Percentiles rank a stretch among this genome's conserved stretches.
Evolutionary conservation across 2,329 filamentous ascomycete genomes (phyloP).

Genomic region (Zopfia rhizophila): DNA sequence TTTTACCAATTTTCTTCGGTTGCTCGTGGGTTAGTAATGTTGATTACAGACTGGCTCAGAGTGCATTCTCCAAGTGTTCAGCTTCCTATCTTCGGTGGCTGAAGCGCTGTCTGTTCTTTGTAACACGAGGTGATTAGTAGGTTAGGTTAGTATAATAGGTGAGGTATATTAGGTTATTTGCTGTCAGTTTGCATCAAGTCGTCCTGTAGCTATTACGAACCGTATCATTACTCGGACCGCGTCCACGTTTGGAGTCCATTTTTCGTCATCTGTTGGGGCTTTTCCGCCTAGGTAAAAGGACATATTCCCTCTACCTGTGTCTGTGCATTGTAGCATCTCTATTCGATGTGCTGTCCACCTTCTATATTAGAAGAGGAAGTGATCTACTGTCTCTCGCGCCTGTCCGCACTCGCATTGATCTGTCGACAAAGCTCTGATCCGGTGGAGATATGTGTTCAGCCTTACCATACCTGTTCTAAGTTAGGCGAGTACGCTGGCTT

Average conservation of each 20-base stretch:
- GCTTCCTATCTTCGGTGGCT: conserved; percentile 18
- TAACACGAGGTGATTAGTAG: conserved; percentile 9
- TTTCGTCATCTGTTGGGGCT: conserved; percentile 15
- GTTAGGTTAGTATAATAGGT: conserved; percentile 17
- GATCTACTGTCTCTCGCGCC: conserved; percentile 12
- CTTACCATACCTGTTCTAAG: conserved; percentile 20
- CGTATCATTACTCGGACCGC: conserved; percentile 8
- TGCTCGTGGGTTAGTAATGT: conserved; percentile 15
- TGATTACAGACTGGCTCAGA: conserved; percentile 14
- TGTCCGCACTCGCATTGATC: conserved; percentile 15
- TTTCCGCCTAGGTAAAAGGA: conserved; percentile 19
- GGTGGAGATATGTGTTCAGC: conserved; percentile 19
- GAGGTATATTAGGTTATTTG: too few species aligned
- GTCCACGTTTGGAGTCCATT: conserved; percentile 14
- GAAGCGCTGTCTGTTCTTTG: conserved; percentile 17
- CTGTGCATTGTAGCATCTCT: conserved; percentile 17
- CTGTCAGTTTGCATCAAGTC: too few species aligned
- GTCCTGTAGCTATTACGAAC: too few species aligned
- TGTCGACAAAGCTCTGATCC: conserved; percentile 14
- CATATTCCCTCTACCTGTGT: conserved; percentile 19
- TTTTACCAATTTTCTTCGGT: conserved; percentile 6
- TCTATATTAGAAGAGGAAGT: conserved; percentile 16
- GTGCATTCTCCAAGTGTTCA: conserved; percentile 21
- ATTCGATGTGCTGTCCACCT: conserved; percentile 12
- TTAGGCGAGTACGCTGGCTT: conserved; percentile 16